Base-by-base conservation (phyloP, 225 moss, liverwort and hornwort species). In the Asterella californica region DNA sequence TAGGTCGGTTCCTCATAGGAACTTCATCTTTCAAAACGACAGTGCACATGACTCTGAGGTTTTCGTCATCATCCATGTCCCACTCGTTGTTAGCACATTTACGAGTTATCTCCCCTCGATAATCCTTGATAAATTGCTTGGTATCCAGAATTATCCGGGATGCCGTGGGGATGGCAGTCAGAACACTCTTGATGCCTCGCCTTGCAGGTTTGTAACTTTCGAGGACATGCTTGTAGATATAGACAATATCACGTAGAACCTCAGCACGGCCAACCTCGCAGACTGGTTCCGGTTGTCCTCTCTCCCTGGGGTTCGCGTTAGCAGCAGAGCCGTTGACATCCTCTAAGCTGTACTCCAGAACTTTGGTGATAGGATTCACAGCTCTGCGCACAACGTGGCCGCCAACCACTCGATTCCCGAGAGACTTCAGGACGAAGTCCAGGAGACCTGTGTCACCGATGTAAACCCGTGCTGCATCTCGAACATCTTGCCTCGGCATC, bases 401-500 rank as follows among this genome's bases (percentile, higher is more conserved):
- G 0, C 95, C 99, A 4, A 99, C 99, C 45, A 99, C 91, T 46
- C 99, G 92, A 85, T 99, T 99, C 54, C 95, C 95, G 53, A 99
- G 64, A 15, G 99, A 99, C 78, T 99, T 99, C 25, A 99, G 90
- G 29, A 99, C 95, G 63, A 92, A 99, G 87, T 99, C 99, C 73
- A 99, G 86, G 67, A 99, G 92, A 38, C 99, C 99, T 38, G 99
- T 99, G 83, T 99, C 99, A 17, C 99, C 99, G 72, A 99, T 99
- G 76, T 99, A 99, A n/a, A 93, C 92, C n/a, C 99, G 91, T 9
- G 99, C 99, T 70, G 99, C 99, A 64, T 99, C 99, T 81, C 99
- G 84, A 21, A 99, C 99, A 72, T 99, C 99, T 85, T 99, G 99
- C 79, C 99, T 82, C 17, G 99, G 99, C 95, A 99, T 99, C 99